Percentiles rank a stretch among this genome's conserved stretches.
These are phyloP conservation scores for Fraxinus xanthoxyloides DNA, from an alignment of 305 asterid genomes.

Conservation along the genomic window DNA sequence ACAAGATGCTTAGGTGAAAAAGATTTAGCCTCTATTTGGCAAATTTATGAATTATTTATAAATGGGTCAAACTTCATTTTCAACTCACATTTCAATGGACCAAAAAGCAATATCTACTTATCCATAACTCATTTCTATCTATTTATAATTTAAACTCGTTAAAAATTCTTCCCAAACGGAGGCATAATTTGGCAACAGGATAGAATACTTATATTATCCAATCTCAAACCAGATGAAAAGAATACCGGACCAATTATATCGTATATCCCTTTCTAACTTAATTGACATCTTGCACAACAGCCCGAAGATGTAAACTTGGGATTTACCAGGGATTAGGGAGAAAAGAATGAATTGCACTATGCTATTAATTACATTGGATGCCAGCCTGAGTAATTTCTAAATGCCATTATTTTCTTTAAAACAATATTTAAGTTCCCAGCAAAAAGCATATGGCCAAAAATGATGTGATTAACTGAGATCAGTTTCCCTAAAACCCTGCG, in stretches of 20 bases:
- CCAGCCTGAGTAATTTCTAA: not conserved
- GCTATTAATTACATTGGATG: not conserved
- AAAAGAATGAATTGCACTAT: not conserved
- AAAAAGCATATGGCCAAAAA: not conserved
- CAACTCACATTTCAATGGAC: not conserved
- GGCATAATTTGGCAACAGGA: not conserved
- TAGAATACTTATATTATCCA: constrained; percentile 17
- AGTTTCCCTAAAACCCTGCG: not conserved
- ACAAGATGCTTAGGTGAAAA: no score
- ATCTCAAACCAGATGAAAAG: constrained; percentile 17
- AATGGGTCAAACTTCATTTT: not conserved
- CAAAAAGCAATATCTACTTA: not conserved
- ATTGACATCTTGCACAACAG: not conserved
- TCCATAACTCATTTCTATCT: not conserved
- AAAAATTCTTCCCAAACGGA: not conserved
- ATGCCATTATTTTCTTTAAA: constrained; percentile 12
- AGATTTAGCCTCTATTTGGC: not conserved
- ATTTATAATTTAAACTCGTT: no score
- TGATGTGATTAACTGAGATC: constrained; percentile 5
- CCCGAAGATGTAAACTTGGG: not conserved
- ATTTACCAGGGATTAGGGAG: not conserved
- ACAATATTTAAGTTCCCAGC: constrained; percentile 18
- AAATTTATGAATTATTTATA: not conserved
- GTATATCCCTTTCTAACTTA: constrained; percentile 8
- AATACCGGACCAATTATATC: not conserved